Percentiles rank a stretch among this genome's conserved stretches.
phyloP scores from a whole-genome alignment of 768 basidiomycete genomes.

The Lactarius deliciosus region DNA sequence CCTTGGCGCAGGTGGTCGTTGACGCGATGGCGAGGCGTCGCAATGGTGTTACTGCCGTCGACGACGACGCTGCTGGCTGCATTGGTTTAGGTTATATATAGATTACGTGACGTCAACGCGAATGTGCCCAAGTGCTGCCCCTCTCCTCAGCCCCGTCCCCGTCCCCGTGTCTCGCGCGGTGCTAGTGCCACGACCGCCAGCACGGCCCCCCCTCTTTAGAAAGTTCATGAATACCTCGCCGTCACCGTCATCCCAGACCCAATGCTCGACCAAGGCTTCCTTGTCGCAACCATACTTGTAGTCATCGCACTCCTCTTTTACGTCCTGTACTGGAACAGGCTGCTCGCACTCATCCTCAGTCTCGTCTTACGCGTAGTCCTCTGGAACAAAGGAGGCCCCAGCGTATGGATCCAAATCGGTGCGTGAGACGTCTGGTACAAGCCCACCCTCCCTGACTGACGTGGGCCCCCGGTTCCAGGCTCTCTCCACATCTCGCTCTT shows the following conservation, averaged over 20 bases:
- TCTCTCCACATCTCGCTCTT: conserved; percentile 91
- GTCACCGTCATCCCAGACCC: background rate
- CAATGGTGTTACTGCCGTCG: conserved; percentile 46
- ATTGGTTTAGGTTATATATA: background rate
- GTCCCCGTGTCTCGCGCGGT: background rate
- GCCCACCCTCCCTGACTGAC: conserved; percentile 3
- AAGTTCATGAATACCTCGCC: conserved; percentile 4
- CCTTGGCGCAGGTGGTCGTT: conserved; percentile 65
- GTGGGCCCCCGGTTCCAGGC: conserved; percentile 44
- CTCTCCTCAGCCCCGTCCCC: background rate
- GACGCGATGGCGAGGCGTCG: conserved; percentile 67
- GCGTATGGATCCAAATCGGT: conserved; percentile 86
- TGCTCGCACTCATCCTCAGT: conserved; percentile 69
- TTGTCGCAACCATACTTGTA: conserved; percentile 62
- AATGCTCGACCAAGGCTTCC: conserved; percentile 61
- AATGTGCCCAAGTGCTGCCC: background rate
- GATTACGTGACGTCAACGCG: background rate
- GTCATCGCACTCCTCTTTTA: conserved; percentile 61
- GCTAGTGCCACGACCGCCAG: background rate
- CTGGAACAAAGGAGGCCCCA: conserved; percentile 77
- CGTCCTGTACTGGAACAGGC: conserved; percentile 90
- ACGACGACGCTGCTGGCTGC: conserved; percentile 31
- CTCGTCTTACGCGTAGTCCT: conserved; percentile 64
- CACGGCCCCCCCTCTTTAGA: background rate
- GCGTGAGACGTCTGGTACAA: conserved; percentile 28